phyloP scores from a whole-genome alignment of 306 rosid genomes.

The Gillenia trifoliata region DNA sequence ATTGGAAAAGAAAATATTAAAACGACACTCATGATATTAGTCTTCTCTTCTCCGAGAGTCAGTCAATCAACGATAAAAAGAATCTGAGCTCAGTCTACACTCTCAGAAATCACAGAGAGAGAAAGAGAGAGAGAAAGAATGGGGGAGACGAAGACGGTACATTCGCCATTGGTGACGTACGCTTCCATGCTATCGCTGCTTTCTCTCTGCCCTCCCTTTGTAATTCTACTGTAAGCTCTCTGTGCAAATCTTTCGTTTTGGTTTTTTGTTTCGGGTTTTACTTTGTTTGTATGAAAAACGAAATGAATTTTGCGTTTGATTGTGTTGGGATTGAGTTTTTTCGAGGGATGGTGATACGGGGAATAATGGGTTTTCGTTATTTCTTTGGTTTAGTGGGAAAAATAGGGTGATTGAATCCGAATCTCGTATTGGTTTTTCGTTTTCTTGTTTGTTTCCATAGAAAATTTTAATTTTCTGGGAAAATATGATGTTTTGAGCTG shows the following conservation, averaged over 20 bases:
- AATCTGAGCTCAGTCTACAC: neutral
- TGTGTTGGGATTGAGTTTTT: neutral
- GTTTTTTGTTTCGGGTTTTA: neutral
- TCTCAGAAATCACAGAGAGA: neutral
- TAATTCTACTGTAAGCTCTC: conserved; percentile 57
- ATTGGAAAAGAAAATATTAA: too few relatives aligned
- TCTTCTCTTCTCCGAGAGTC: neutral
- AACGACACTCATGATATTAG: neutral
- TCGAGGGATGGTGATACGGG: neutral
- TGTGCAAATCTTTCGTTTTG: neutral
- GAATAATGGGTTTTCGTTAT: neutral
- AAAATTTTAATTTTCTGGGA: neutral
- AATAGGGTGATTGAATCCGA: neutral
- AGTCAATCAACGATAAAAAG: neutral
- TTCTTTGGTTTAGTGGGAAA: neutral
- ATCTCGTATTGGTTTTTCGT: neutral
- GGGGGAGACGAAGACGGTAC: conserved; percentile 63
- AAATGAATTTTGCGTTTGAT: neutral
- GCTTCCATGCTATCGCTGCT: conserved; percentile 75
- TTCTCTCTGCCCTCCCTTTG: conserved; percentile 86
- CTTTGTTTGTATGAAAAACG: neutral
- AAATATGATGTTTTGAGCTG: neutral
- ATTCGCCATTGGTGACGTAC: conserved; percentile 76
- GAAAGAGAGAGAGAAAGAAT: conserved; percentile 10
- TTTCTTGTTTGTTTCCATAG: neutral